A percentile compares a stretch with the other conserved stretches of the same genome.
These are phyloP conservation scores for Barbarea vulgaris DNA, from an alignment of 345 rosid genomes.

Conservation along the genomic window DNA sequence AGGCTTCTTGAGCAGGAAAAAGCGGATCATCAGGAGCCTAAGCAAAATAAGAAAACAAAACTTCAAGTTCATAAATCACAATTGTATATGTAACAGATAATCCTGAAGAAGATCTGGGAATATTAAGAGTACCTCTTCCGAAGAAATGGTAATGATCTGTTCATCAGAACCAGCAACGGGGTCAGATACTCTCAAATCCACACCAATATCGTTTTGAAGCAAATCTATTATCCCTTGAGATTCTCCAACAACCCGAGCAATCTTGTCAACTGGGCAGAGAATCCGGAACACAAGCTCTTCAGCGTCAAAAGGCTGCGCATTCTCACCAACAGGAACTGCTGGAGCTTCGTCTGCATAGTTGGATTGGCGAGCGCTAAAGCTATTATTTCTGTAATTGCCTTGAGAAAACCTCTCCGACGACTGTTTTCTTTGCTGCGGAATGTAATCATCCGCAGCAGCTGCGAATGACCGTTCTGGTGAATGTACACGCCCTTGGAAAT, in stretches of 20 bases:
- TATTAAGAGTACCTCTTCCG: slow-evolving; percentile 74
- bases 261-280: slow-evolving; percentile 86
- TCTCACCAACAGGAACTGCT: slow-evolving; percentile 52
- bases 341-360: slow-evolving; percentile 56
- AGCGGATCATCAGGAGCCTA: slow-evolving; percentile 96
- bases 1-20: slow-evolving; percentile 99
- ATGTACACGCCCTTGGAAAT: slow-evolving; percentile 73
- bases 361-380: slow-evolving; percentile 57
- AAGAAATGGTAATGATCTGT: slow-evolving; percentile 78
- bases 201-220: slow-evolving; percentile 91
- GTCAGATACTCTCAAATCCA: slow-evolving; percentile 79
- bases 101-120: not conserved
- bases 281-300: slow-evolving; percentile 92
- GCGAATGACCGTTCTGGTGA: slow-evolving; percentile 74
- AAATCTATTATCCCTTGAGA: slow-evolving; percentile 74
- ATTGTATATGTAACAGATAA: not conserved
- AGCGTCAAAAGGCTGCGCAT: slow-evolving; percentile 53
- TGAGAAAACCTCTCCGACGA: slow-evolving; percentile 58
- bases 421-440: slow-evolving; percentile 63
- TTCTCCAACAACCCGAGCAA: slow-evolving; percentile 71
- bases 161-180: slow-evolving; percentile 88
- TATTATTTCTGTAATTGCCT: slow-evolving; percentile 54
- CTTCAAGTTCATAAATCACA: slow-evolving; percentile 15
- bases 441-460: slow-evolving; percentile 80
- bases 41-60: slow-evolving; percentile 18